Conservation (phyloP, 1,284 basidiomycete genomes). For the Apiotrichum veenhuisii region DNA sequence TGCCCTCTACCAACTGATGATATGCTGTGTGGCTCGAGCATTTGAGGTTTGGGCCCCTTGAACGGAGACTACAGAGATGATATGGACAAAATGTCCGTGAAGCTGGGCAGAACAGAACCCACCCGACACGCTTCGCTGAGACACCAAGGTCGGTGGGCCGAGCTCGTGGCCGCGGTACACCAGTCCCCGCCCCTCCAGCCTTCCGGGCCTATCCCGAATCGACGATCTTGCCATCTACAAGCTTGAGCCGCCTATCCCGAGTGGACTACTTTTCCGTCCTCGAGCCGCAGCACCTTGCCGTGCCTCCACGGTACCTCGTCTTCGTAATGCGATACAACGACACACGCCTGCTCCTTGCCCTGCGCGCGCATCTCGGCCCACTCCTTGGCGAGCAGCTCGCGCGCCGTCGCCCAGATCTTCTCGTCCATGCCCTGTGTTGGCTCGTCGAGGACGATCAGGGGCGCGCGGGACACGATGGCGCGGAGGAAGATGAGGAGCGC, state of each 20-base stretch:
- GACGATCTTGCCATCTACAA: too few species aligned
- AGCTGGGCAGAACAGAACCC: too few species aligned
- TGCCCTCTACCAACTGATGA: too few species aligned
- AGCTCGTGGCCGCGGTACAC: too few species aligned
- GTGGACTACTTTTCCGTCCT: constrained; percentile 18
- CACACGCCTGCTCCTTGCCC: constrained; percentile 63
- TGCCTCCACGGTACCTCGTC: constrained; percentile 60
- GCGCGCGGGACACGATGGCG: constrained; percentile 65
- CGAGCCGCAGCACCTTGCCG: constrained; percentile 29
- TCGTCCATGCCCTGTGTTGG: constrained; percentile 87
- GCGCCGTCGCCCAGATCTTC: constrained; percentile 63
- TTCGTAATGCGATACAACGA: constrained; percentile 84
- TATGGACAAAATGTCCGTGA: too few species aligned
- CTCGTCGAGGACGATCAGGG: constrained; percentile 78
- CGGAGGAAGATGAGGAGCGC: constrained; percentile 75
- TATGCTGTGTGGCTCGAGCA: too few species aligned
- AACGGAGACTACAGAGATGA: too few species aligned
- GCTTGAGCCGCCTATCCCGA: neutral
- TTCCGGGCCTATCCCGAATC: too few species aligned
- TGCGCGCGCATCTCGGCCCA: constrained; percentile 39
- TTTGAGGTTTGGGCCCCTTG: too few species aligned
- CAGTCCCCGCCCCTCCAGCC: too few species aligned
- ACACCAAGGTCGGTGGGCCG: too few species aligned
- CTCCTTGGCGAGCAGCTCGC: constrained; percentile 59
- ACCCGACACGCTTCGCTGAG: too few species aligned